Evolutionary conservation across 1,284 basidiomycete genomes (phyloP).

Genomic region (Lignosus rhinocerotis): DNA sequence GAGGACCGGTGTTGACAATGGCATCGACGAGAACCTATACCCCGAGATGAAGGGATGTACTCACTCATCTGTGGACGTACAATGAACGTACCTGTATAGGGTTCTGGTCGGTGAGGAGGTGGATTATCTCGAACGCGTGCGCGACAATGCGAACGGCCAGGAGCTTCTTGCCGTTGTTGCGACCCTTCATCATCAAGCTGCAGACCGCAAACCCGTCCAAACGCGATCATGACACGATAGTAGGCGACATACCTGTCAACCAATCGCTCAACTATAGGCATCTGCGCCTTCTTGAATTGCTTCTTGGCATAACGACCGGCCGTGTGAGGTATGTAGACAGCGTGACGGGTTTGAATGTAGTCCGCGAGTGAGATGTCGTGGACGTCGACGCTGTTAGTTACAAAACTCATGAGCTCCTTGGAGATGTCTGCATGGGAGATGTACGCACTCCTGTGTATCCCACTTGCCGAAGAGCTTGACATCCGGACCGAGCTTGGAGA

Average conservation of each 20-base stretch:
- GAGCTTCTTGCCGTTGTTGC: slow-evolving; percentile 99
- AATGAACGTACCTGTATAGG: slow-evolving; percentile 84
- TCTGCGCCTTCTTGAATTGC: slow-evolving; percentile 99
- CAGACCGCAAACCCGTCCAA: neutral
- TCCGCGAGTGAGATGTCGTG: slow-evolving; percentile 99
- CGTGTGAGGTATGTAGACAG: slow-evolving; percentile 97
- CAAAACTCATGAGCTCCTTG: slow-evolving; percentile 7
- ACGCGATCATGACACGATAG: neutral
- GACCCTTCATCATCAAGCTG: slow-evolving; percentile 99
- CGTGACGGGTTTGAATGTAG: slow-evolving; percentile 99
- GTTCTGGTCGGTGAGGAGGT: slow-evolving; percentile 99
- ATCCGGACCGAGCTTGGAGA: slow-evolving; percentile 83
- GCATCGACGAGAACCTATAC: slow-evolving; percentile 89
- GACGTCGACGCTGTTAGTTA: slow-evolving; percentile 81
- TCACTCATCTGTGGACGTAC: neutral
- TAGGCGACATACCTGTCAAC: slow-evolving; percentile 84
- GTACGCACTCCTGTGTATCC: slow-evolving; percentile 92
- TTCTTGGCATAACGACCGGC: slow-evolving; percentile 99
- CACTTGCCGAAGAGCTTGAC: slow-evolving; percentile 97
- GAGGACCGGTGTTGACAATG: slow-evolving; percentile 99
- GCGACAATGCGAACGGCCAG: slow-evolving; percentile 99
- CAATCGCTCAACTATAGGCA: slow-evolving; percentile 99
- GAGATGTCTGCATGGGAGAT: neutral
- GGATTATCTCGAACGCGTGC: slow-evolving; percentile 99
- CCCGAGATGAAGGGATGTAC: neutral